Evolutionary conservation across 805 yeast genomes (phyloP), one percentile per base, ranked within the genome.

Genomic region (Maudiozyma pseudohumilis): DNA sequence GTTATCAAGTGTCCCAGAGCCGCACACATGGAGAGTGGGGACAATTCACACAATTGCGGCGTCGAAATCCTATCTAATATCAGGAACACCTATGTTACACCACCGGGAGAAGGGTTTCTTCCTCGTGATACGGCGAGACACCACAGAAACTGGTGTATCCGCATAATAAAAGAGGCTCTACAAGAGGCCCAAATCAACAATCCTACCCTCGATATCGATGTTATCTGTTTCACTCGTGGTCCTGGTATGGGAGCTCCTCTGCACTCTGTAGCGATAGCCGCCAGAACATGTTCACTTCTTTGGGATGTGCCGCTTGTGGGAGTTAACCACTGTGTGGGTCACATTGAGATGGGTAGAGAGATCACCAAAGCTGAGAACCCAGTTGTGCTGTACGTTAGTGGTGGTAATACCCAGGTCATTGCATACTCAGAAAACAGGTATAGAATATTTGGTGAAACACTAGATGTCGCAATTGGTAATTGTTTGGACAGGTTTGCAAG

Each of bases 161-260:
- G 96, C 40, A 61, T 88, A 17, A 75, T 86, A 27, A 76, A 75
- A 48, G 52, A 52, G 22, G 81, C 97, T 0, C 52, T 92, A 29
- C 56, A 57, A 2, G 88, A 79, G 29, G 80, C 94, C 2, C 58
- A 62, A 0, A 51, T 85, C 5, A 47, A 50, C 2, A 61, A 64
- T 10, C 58, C 59, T 2, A 25, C 45, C 1, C 65, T 70, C 5
- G 82, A 82, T 32, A 52, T 80, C 5, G 88, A 82, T 59, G 79
- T 83, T 35, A 82, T 92, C 34, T 86, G 95, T 58, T 92, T 92
- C 58, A 92, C 98, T 1, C 94, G 83, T 60, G 98, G 98, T 5
- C 99, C 98, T 0, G 99, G 99, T 1, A 92, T 92, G 97, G 99
- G 99, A 2, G 97, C 97, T 1, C 99, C 99, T 0, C 64, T 92